Evolutionary conservation across 225 moss, liverwort and hornwort genomes (phyloP), one percentile per base, ranked within the genome.

Genomic region (Asterella californica): DNA sequence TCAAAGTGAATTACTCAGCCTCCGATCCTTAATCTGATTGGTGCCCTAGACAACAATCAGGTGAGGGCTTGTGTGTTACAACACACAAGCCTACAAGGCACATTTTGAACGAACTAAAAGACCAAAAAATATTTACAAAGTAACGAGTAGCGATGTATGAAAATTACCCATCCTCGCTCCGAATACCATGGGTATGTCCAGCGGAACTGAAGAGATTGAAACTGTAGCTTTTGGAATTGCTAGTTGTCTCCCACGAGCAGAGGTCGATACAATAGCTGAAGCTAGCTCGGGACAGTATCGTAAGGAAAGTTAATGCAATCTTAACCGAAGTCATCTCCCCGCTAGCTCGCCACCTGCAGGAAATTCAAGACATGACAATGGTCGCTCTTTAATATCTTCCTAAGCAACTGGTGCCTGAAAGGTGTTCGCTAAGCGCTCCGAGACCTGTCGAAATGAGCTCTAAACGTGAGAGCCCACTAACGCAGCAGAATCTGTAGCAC

Each of bases 101-200:
- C 12, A 52, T 12, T 52, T 52, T 14, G 0, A 61, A 61, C 61
- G 61, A 70, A 9, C 37, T 70, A 19, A 32, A 11, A 27, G 1
- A 37, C 15, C 70, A 46, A 71, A 37, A 33, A 54, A 9, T 50
- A n/a, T 32, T 15, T 27, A 74, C 52, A 50, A 32, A 33, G 17
- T 27, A 72, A n/a, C 47, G 24, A 24, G 19, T 36, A 36, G 34
- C 21, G 37, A 33, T 14, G 55, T 46, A 60, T 12, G 33, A 1
- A 76, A 59, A 15, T 86, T 84, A 87, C 87, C 87, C 87, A 49
- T 87, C 84, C 78, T 87, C 87, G 78, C 84, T 87, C 49, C 82
- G 84, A 34, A 82, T 79, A 74, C 87, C 87, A 71, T 84, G 79
- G 27, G 78, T 42, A 78, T 84, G 87, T 71, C 82, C 81, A 55